Evolutionary conservation across 768 basidiomycete genomes (phyloP), one percentile per base, ranked within the genome.

Genomic region (Suillus variegatus): DNA sequence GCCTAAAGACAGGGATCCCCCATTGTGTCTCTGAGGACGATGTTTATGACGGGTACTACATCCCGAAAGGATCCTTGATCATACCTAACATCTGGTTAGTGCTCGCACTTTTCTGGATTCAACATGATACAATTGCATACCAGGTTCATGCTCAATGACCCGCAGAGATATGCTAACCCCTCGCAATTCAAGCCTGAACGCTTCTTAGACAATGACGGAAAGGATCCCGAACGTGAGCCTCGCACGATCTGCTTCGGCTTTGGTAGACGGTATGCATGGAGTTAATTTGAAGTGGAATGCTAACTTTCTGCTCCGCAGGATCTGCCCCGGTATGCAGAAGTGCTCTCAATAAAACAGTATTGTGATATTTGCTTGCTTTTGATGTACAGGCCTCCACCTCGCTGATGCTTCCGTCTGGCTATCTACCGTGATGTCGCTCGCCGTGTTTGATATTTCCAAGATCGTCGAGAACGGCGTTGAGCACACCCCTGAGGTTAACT

Each of bases 171-270:
- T 73, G 69, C 77, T 43, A 78, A 86, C 47, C 88, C 88, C 3
- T 77, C 82, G 65, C 71, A 73, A 61, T 90, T 90, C 72, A 82
- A 82, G 47, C 89, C 89, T 25, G 86, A 86, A 63, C 84, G 89
- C 43, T 90, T 85, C 75, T 77, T 90, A 40, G 76, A 79, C 1
- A 62, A 60, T n/a, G 67, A 72, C 6, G 73, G 71, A 47, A 72
- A 76, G 40, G 68, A 74, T 44, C 81, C 82, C 28, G 85, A 89
- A 70, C 71, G 68, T n/a, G 88, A 90, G 74, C 87, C 88, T 67
- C 85, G 84, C 64, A 81, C 80, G 51, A 72, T 87, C 55, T 87
- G 85, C 70, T 92, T 90, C 75, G 90, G 90, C 13, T 92, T 90
- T 71, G 90, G 90, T 58, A 80, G 90, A 76, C 84, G 90, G 72